phyloP scores from a whole-genome alignment of 768 basidiomycete genomes.

The Rhodotorula taiwanensis region DNA sequence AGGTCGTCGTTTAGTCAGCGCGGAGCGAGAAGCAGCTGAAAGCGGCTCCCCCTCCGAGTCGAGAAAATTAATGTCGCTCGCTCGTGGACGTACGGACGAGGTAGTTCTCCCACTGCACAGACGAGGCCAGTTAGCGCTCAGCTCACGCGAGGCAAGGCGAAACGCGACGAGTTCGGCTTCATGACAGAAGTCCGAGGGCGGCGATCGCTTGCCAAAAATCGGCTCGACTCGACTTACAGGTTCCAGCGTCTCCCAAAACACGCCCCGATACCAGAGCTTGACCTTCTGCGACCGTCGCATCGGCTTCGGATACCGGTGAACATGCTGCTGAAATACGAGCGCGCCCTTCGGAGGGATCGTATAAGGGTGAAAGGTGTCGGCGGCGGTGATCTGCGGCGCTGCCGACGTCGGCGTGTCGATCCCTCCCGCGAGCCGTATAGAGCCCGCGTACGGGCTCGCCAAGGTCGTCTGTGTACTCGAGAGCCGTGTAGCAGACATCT shows the following conservation, averaged over 20 bases:
- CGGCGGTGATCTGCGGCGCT: neutral
- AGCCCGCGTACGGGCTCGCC: neutral
- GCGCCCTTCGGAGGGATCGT: neutral
- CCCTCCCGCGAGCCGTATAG: neutral
- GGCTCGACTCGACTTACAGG: neutral
- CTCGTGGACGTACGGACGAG: slow-evolving; percentile 4
- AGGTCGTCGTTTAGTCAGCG: neutral
- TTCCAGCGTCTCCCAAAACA: neutral
- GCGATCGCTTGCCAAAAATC: too few relatives aligned
- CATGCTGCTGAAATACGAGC: neutral
- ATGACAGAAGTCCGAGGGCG: too few relatives aligned
- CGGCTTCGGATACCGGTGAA: neutral
- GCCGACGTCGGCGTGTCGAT: neutral
- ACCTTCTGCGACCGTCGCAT: neutral
- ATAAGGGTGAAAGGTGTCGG: neutral
- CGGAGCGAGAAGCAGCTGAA: too few relatives aligned
- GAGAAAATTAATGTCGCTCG: too few relatives aligned
- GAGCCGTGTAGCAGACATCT: too few relatives aligned
- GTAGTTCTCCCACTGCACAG: slow-evolving; percentile 2
- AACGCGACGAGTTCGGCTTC: too few relatives aligned
- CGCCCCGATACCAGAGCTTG: neutral
- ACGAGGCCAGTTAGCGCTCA: neutral
- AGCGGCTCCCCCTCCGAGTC: too few relatives aligned
- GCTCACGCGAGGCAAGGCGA: neutral
- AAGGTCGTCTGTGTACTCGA: too few relatives aligned